Conservation (phyloP, 352 stramenopile species). For the Pythium aphanidermatum region DNA sequence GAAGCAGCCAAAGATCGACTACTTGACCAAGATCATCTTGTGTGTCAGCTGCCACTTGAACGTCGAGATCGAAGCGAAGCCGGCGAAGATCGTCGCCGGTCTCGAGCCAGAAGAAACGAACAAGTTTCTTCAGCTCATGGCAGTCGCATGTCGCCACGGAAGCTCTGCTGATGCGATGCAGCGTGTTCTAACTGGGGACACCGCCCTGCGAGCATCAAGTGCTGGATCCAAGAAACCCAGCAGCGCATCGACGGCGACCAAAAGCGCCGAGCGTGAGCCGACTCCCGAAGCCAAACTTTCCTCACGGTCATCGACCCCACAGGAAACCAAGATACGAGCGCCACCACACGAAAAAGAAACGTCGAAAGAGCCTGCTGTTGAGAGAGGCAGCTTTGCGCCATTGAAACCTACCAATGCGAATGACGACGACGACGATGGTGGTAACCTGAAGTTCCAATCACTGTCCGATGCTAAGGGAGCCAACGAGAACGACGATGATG, state of each 20-base stretch:
- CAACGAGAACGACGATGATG: constrained; percentile 26
- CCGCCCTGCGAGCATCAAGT: constrained; percentile 25
- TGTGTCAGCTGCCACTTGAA: constrained; percentile 89
- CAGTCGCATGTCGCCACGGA: constrained; percentile 58
- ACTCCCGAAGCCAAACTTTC: constrained; percentile 49
- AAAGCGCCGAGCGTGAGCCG: constrained; percentile 33
- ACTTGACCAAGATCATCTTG: constrained; percentile 85
- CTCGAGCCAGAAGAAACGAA: constrained; percentile 93
- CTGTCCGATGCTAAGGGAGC: constrained; percentile 30
- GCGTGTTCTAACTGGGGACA: constrained; percentile 61
- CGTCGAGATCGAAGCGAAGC: constrained; percentile 65
- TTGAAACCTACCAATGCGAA: constrained; percentile 50
- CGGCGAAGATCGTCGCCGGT: constrained; percentile 89
- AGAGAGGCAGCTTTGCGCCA: constrained; percentile 42
- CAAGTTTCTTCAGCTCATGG: constrained; percentile 90
- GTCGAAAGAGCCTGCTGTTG: constrained; percentile 23
- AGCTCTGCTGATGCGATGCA: constrained; percentile 64
- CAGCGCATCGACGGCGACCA: constrained; percentile 8
- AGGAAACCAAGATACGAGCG: constrained; percentile 50
- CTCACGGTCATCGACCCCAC: constrained; percentile 47
- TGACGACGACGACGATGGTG: constrained; percentile 47
- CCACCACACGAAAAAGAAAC: constrained; percentile 32
- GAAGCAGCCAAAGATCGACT: constrained; percentile 91
- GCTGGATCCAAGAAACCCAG: constrained; percentile 28
- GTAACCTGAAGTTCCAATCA: constrained; percentile 37